A percentile compares a stretch with the other conserved stretches of the same genome.
phyloP scores from a whole-genome alignment of 2,329 filamentous ascomycete species.

The Talaromyces sp. region DNA sequence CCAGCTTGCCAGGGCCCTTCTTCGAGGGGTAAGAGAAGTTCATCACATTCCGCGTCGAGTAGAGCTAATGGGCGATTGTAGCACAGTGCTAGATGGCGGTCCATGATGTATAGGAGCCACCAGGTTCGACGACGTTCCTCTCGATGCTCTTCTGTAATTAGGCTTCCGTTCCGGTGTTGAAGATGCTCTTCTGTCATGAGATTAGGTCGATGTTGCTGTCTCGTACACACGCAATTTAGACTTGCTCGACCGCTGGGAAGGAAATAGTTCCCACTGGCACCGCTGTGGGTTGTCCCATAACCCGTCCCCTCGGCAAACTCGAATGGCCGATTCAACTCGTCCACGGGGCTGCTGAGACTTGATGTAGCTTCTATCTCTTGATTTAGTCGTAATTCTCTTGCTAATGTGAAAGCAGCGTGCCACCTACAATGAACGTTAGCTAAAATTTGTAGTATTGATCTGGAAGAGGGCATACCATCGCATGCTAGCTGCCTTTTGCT shows the following conservation, averaged over 20 bases:
- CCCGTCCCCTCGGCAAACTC: slow-evolving; percentile 35
- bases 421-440: slow-evolving; percentile 48
- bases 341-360: slow-evolving; percentile 29
- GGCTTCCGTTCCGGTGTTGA: slow-evolving; percentile 63
- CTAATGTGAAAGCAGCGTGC: slow-evolving; percentile 90
- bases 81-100: slow-evolving; percentile 84
- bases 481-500: slow-evolving; percentile 91
- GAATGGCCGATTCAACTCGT: slow-evolving; percentile 33
- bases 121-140: slow-evolving; percentile 87
- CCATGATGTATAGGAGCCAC: slow-evolving; percentile 92
- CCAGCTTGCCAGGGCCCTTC: slow-evolving; percentile 84
- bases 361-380: slow-evolving; percentile 63
- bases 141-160: slow-evolving; percentile 67
- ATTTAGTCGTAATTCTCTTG: slow-evolving; percentile 81
- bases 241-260: slow-evolving; percentile 40
- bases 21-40: slow-evolving; percentile 80
- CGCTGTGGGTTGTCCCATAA: slow-evolving; percentile 48
- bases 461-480: slow-evolving; percentile 59
- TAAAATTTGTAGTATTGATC: background rate
- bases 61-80: slow-evolving; percentile 88
- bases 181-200: slow-evolving; percentile 73
- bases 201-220: slow-evolving; percentile 25
- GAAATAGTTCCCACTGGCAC: slow-evolving; percentile 22
- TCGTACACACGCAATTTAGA: slow-evolving; percentile 39
- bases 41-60: slow-evolving; percentile 83